Percentiles rank a stretch among this genome's conserved stretches.
Conservation (phyloP, 768 basidiomycete species). For the Termitomyces sp. region DNA sequence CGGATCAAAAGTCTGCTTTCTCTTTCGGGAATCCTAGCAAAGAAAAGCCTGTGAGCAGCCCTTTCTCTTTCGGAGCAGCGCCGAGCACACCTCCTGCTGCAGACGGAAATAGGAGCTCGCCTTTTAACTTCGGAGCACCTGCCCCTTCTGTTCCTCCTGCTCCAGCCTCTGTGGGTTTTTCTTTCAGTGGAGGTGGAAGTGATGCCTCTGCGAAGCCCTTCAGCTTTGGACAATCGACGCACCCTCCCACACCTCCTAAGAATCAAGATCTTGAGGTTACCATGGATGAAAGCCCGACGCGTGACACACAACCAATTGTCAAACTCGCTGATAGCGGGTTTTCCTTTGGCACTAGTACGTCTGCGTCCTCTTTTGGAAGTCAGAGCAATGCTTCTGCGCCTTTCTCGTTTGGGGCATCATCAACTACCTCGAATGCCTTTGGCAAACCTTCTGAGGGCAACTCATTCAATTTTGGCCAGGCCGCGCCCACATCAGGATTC, state of each 20-base stretch:
- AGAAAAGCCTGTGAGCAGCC: conserved; percentile 17
- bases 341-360: conserved; percentile 39
- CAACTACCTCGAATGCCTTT: conserved; percentile 43
- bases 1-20: conserved; percentile 27
- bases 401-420: conserved; percentile 40
- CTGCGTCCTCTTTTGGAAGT: conserved; percentile 27
- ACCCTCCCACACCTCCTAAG: conserved; percentile 65
- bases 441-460: conserved; percentile 43
- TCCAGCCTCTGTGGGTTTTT: conserved; percentile 35
- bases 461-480: conserved; percentile 47
- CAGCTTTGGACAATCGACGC: conserved; percentile 43
- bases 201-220: conserved; percentile 51
- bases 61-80: conserved; percentile 44
- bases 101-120: conserved; percentile 29
- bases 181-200: conserved; percentile 46
- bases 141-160: conserved; percentile 20
- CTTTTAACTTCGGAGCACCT: conserved; percentile 34
- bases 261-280: conserved; percentile 61
- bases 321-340: conserved; percentile 41
- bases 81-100: conserved; percentile 31
- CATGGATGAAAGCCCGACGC: conserved; percentile 82
- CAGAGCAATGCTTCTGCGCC: conserved; percentile 22
- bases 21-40: conserved; percentile 32
- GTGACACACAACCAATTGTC: conserved; percentile 49
- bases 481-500: conserved; percentile 34